Conservation (phyloP, 2,329 filamentous ascomycete genomes). For the Claviceps maximensis region DNA sequence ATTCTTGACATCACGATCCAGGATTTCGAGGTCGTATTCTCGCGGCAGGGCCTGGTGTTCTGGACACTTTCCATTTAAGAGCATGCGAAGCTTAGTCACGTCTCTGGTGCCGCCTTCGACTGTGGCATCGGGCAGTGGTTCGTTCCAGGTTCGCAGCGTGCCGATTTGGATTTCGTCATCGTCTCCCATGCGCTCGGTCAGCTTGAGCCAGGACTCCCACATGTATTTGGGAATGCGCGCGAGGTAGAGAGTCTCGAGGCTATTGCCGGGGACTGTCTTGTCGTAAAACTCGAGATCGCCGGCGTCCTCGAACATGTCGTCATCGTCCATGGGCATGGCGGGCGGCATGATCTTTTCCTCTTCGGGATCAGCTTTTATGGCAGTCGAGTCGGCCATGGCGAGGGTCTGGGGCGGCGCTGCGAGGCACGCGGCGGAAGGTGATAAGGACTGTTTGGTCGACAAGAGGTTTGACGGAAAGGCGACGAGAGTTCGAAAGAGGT, state of each 20-base stretch:
- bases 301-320: constrained; percentile 53
- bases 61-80: constrained; percentile 49
- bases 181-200: constrained; percentile 49
- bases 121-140: constrained; percentile 38
- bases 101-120: constrained; percentile 25
- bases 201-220: constrained; percentile 60
- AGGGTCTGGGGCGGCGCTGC: neutral
- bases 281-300: constrained; percentile 45
- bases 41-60: constrained; percentile 68
- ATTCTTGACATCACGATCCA: constrained; percentile 53
- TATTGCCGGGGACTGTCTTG: constrained; percentile 24
- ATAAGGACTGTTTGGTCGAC: neutral
- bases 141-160: constrained; percentile 50
- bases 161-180: constrained; percentile 74
- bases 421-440: neutral
- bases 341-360: constrained; percentile 22
- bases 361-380: constrained; percentile 38
- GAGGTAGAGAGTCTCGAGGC: constrained; percentile 47
- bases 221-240: constrained; percentile 67
- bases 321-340: constrained; percentile 39
- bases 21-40: constrained; percentile 72
- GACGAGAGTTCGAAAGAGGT: too few relatives aligned
- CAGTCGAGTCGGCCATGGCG: constrained; percentile 20
- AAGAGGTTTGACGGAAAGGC: neutral
- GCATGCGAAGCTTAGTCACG: constrained; percentile 40